Evolutionary conservation across 2,329 filamentous ascomycete genomes (phyloP).

Genomic region (Diaporthe velutina): DNA sequence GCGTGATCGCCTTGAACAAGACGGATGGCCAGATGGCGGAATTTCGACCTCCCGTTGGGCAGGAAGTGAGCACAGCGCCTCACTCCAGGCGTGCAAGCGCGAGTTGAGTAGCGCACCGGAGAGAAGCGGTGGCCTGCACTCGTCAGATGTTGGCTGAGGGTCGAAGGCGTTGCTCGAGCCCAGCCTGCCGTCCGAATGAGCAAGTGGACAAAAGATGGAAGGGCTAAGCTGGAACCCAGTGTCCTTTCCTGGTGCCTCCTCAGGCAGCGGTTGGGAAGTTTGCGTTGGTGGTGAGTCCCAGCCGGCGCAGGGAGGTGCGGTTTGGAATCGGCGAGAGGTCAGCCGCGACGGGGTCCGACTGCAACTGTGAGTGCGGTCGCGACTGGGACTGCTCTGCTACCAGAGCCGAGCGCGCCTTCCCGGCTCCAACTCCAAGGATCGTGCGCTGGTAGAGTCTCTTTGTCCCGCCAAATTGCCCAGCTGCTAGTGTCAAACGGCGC

Average conservation of each 20-base stretch:
- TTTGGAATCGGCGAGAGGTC: not conserved
- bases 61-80: not conserved
- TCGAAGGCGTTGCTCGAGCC: conserved; percentile 3
- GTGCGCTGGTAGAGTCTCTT: conserved; percentile 18
- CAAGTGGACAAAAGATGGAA: not conserved
- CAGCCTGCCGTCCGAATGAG: not conserved
- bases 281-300: not conserved
- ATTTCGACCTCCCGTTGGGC: not conserved
- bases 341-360: conserved; percentile 4
- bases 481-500: conserved; percentile 32
- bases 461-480: conserved; percentile 29
- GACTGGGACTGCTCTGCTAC: conserved; percentile 1
- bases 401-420: conserved; percentile 19
- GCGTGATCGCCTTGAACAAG: not conserved
- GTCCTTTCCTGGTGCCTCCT: not conserved
- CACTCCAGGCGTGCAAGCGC: not conserved
- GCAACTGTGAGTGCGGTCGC: conserved; percentile 1
- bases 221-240: not conserved
- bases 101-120: not conserved
- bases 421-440: conserved; percentile 25
- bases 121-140: conserved; percentile 1
- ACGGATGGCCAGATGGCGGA: not conserved
- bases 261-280: not conserved
- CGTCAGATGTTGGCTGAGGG: conserved; percentile 6
- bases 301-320: not conserved